phyloP scores from a whole-genome alignment of 163 green algal species.

The Scenedesmus sp. region DNA sequence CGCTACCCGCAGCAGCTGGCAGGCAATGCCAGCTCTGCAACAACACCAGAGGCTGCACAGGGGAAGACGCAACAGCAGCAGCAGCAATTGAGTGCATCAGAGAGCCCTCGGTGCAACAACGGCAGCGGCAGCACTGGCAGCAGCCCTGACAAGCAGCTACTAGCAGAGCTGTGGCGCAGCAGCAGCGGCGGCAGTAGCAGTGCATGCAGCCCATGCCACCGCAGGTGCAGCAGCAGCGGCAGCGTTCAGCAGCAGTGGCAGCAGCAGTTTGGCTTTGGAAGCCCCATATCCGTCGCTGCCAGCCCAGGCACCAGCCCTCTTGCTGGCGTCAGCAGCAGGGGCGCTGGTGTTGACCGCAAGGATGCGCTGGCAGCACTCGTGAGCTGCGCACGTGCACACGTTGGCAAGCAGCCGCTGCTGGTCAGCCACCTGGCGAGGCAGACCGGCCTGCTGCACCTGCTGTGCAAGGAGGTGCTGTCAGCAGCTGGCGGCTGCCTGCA shows the following conservation, averaged over 20 bases:
- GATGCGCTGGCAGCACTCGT: slow-evolving; percentile 38
- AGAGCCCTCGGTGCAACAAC: background rate
- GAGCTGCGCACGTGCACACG: background rate
- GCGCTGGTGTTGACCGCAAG: background rate
- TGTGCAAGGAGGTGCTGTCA: slow-evolving; percentile 52
- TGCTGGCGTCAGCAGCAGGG: background rate
- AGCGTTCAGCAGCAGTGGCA: slow-evolving; percentile 28
- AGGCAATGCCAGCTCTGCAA: background rate
- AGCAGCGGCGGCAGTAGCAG: background rate
- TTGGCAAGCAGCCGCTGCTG: slow-evolving; percentile 45
- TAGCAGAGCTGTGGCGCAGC: slow-evolving; percentile 13
- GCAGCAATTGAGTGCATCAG: background rate
- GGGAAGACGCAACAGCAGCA: background rate
- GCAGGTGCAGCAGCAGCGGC: background rate
- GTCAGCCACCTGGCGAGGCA: slow-evolving; percentile 42
- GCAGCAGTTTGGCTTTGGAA: background rate
- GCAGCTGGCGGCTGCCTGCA: background rate
- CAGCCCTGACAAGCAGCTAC: background rate
- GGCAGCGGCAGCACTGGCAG: slow-evolving; percentile 6
- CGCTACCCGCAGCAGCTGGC: slow-evolving; percentile 16
- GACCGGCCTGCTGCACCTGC: slow-evolving; percentile 32
- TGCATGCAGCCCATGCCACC: slow-evolving; percentile 1
- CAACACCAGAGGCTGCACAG: background rate
- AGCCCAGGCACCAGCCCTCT: background rate
- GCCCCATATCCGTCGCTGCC: background rate